Percentiles rank a stretch among this genome's conserved stretches.
phyloP scores from a whole-genome alignment of 202 grass and related monocot species.

The Dendrocalamus latiflorus region DNA sequence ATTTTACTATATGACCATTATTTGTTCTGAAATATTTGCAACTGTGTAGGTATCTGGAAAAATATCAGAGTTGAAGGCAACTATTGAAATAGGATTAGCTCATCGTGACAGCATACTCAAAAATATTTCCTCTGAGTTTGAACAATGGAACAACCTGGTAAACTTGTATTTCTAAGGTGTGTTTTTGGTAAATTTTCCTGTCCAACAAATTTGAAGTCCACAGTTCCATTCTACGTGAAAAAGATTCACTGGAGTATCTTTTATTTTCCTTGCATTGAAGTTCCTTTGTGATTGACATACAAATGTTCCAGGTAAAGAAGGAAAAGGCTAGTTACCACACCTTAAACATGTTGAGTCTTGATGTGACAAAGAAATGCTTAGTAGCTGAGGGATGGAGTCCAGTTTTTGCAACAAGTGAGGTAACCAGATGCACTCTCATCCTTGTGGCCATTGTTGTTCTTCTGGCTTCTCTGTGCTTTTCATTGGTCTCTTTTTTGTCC shows the following conservation, averaged over 20 bases:
- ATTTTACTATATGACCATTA: not conserved
- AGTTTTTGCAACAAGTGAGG: constrained; percentile 56
- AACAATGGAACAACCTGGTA: constrained; percentile 64
- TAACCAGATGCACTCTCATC: constrained; percentile 11
- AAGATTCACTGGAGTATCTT: not conserved
- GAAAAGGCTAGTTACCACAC: constrained; percentile 77
- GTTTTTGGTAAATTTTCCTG: not conserved
- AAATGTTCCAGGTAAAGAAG: constrained; percentile 50
- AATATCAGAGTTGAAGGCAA: constrained; percentile 61
- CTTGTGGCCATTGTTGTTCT: not conserved
- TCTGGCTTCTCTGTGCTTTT: not conserved
- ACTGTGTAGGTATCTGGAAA: constrained; percentile 56
- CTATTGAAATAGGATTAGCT: constrained; percentile 57
- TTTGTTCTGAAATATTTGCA: constrained; percentile 4
- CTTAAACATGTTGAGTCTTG: constrained; percentile 76
- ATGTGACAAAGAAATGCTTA: constrained; percentile 85
- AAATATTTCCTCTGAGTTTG: constrained; percentile 54
- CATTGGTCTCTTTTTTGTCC: not conserved
- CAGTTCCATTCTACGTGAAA: not conserved
- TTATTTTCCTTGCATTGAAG: not conserved
- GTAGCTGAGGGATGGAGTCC: constrained; percentile 80
- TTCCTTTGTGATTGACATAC: not conserved
- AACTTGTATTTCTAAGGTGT: not conserved
- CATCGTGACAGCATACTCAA: constrained; percentile 71
- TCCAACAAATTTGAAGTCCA: not conserved